Evolutionary conservation across 371 early-diverging fungal genomes (phyloP).

Genomic region (Mucor piriformis): DNA sequence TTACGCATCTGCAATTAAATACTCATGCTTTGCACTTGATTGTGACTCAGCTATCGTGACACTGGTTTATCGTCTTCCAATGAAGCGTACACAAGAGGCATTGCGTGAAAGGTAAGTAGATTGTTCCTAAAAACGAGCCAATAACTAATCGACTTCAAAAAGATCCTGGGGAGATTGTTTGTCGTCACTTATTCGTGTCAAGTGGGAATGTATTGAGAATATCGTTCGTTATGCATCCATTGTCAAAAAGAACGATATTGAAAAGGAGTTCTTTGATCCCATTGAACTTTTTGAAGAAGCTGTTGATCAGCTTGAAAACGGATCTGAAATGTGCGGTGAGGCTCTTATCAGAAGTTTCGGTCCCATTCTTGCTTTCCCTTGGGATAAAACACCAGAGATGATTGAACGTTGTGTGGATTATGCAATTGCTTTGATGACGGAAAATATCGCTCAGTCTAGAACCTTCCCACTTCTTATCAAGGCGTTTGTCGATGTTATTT

Average conservation of each 20-base stretch:
- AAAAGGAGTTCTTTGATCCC: slow-evolving; percentile 31
- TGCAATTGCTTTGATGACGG: slow-evolving; percentile 40
- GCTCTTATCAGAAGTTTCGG: slow-evolving; percentile 40
- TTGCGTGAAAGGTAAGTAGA: slow-evolving; percentile 36
- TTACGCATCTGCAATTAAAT: slow-evolving; percentile 26
- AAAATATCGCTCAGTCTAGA: slow-evolving; percentile 41
- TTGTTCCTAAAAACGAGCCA: too few species aligned
- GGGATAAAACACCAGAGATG: slow-evolving; percentile 37
- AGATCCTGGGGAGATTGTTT: slow-evolving; percentile 45
- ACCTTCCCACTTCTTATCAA: slow-evolving; percentile 39
- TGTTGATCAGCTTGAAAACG: slow-evolving; percentile 47
- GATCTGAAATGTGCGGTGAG: slow-evolving; percentile 42
- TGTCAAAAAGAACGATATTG: slow-evolving; percentile 5
- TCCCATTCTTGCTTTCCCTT: slow-evolving; percentile 30
- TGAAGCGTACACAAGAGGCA: slow-evolving; percentile 41
- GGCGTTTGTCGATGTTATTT: slow-evolving; percentile 37
- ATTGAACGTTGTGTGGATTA: slow-evolving; percentile 32
- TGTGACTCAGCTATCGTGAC: slow-evolving; percentile 21
- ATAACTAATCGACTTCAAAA: not conserved
- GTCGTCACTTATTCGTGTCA: slow-evolving; percentile 38
- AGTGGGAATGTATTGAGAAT: slow-evolving; percentile 42
- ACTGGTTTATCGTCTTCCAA: slow-evolving; percentile 21
- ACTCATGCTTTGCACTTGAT: slow-evolving; percentile 14
- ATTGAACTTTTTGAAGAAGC: slow-evolving; percentile 33
- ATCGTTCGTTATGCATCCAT: slow-evolving; percentile 30